Evolutionary conservation across 805 yeast genomes (phyloP).

Genomic region (Saccharomycopsis oosterbeekiorum): DNA sequence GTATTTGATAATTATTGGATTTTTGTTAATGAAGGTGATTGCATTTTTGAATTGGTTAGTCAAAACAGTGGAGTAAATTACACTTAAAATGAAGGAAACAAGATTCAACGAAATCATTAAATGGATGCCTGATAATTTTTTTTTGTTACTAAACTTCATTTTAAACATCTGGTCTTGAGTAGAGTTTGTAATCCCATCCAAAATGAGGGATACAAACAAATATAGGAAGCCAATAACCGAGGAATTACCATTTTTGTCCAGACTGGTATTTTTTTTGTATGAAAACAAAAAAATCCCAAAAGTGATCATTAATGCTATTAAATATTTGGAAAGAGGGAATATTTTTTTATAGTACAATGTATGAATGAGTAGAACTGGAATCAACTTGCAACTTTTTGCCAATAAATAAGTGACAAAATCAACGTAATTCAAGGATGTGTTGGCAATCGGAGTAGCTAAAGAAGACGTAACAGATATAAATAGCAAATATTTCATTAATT

Average conservation of each 20-base stretch:
- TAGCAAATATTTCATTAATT: constrained; percentile 30
- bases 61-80: constrained; percentile 36
- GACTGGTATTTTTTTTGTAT: constrained; percentile 28
- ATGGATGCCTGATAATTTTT: constrained; percentile 66
- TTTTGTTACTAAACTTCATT: constrained; percentile 28
- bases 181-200: constrained; percentile 90
- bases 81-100: constrained; percentile 36
- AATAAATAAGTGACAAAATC: constrained; percentile 77
- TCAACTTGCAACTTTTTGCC: constrained; percentile 87
- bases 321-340: constrained; percentile 68
- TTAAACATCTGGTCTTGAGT: constrained; percentile 82
- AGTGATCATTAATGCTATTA: constrained; percentile 73
- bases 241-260: constrained; percentile 31
- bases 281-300: constrained; percentile 78
- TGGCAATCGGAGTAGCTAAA: constrained; percentile 74
- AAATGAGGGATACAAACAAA: constrained; percentile 50
- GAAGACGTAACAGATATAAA: constrained; percentile 67
- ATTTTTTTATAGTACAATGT: constrained; percentile 53
- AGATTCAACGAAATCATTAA: constrained; percentile 68
- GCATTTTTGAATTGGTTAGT: constrained; percentile 44
- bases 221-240: constrained; percentile 48
- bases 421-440: constrained; percentile 67
- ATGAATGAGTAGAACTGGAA: constrained; percentile 91
- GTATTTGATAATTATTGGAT: constrained; percentile 23
- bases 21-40: constrained; percentile 40